Percentiles rank a stretch among this genome's conserved stretches.
Conservation (phyloP, 768 basidiomycete species). For the Strobilomyces dryophilus region DNA sequence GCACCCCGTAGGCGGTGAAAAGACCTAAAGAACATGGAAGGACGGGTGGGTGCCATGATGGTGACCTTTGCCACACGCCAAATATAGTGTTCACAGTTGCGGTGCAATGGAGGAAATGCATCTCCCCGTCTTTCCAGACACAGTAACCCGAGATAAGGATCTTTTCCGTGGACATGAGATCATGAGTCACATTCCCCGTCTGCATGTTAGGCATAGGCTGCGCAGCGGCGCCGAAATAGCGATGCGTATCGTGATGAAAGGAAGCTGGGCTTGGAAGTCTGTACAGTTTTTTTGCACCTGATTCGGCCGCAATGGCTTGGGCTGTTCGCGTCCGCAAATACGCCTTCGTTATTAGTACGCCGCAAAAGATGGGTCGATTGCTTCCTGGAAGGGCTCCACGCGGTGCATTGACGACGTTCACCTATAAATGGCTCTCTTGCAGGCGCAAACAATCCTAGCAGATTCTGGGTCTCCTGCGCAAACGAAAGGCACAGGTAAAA, state of each 20-base stretch:
- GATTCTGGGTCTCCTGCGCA: background rate
- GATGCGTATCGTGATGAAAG: background rate
- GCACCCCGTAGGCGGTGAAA: background rate
- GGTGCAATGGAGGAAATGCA: background rate
- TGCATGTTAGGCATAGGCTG: background rate
- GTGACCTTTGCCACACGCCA: background rate
- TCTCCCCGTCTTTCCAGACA: background rate
- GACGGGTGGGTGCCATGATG: conserved; percentile 3
- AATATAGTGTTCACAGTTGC: conserved; percentile 3
- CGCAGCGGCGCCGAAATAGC: background rate
- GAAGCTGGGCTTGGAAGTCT: background rate
- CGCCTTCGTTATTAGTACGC: background rate
- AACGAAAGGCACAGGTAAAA: background rate
- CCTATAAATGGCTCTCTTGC: conserved; percentile 1
- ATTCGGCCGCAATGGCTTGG: background rate
- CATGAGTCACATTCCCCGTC: background rate
- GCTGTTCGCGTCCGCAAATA: background rate
- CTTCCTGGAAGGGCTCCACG: background rate
- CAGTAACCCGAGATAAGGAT: background rate
- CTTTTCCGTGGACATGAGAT: background rate
- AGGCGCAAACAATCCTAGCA: background rate
- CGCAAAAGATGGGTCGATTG: conserved; percentile 1
- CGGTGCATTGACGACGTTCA: background rate
- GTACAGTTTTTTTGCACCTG: background rate
- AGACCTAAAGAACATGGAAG: background rate